Percentiles rank a stretch among this genome's conserved stretches.
phyloP scores from a whole-genome alignment of 352 stramenopile genomes.

The Phytophthora melonis region DNA sequence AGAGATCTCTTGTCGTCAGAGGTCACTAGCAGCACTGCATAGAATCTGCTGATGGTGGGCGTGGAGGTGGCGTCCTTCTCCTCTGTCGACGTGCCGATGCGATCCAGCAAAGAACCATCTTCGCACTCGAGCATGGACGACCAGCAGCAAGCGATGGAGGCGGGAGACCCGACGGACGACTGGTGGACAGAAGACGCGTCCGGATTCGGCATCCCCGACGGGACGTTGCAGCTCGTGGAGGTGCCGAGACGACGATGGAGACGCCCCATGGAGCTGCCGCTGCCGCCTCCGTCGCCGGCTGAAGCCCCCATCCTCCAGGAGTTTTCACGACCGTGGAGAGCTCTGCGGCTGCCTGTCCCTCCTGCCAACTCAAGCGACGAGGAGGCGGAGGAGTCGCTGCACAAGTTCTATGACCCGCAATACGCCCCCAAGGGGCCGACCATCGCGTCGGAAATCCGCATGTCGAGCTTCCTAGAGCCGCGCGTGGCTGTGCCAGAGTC shows the following conservation, averaged over 20 bases:
- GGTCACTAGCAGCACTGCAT: not conserved
- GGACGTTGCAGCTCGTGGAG: conserved; percentile 37
- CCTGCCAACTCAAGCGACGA: not conserved
- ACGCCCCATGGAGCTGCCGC: conserved; percentile 28
- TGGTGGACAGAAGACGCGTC: conserved; percentile 17
- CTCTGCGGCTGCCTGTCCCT: conserved; percentile 36
- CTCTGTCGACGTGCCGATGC: not conserved
- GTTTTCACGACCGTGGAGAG: conserved; percentile 48
- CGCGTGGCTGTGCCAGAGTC: conserved; percentile 63
- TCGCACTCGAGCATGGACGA: not conserved
- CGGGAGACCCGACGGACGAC: conserved; percentile 2
- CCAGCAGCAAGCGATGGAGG: conserved; percentile 9
- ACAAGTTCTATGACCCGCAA: conserved; percentile 77
- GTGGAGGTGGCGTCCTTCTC: conserved; percentile 3
- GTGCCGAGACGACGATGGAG: conserved; percentile 30
- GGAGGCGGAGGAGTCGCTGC: conserved; percentile 42
- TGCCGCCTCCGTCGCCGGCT: conserved; percentile 25
- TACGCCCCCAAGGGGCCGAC: conserved; percentile 51
- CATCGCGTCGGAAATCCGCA: conserved; percentile 52
- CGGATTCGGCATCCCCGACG: conserved; percentile 34
- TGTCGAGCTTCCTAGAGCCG: conserved; percentile 52
- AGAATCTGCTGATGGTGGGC: conserved; percentile 4
- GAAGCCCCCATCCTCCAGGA: conserved; percentile 50
- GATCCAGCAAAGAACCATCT: not conserved
- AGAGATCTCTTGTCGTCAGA: conserved; percentile 3